These are phyloP conservation scores for Saccharomycopsis hybrid DNA, from an alignment of 1,139 yeast species.

Conservation along the genomic window DNA sequence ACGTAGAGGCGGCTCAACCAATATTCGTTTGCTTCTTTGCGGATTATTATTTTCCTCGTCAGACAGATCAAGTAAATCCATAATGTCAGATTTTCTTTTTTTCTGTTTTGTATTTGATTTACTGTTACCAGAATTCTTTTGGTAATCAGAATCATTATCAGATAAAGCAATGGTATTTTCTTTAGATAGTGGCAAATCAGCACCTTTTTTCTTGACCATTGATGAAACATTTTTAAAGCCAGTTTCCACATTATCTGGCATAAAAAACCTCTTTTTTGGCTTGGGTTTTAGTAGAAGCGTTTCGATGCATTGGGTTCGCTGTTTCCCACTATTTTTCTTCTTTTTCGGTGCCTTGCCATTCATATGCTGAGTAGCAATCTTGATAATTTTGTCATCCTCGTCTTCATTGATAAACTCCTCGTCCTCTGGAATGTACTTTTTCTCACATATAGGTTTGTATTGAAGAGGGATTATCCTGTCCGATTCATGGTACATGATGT, in stretches of 20 bases:
- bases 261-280: slow-evolving; percentile 45
- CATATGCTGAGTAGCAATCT: slow-evolving; percentile 46
- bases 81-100: slow-evolving; percentile 14
- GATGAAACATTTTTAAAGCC: slow-evolving; percentile 59
- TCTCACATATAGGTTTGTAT: slow-evolving; percentile 43
- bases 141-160: background rate
- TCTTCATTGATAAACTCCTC: slow-evolving; percentile 58
- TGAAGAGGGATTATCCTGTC: slow-evolving; percentile 62
- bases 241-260: slow-evolving; percentile 73
- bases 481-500: slow-evolving; percentile 38
- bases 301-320: slow-evolving; percentile 18
- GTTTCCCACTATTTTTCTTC: slow-evolving; percentile 19
- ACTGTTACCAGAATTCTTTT: slow-evolving; percentile 1
- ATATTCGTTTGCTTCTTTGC: no score
- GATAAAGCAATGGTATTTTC: slow-evolving; percentile 13
- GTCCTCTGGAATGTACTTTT: slow-evolving; percentile 41
- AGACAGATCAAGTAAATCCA: slow-evolving; percentile 13
- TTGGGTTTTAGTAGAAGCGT: slow-evolving; percentile 22
- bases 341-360: slow-evolving; percentile 27
- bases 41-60: slow-evolving; percentile 3
- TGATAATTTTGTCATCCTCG: slow-evolving; percentile 66
- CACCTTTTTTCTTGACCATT: slow-evolving; percentile 36
- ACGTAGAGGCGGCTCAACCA: no score
- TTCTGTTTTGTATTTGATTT: background rate
- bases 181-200: slow-evolving; percentile 19